These are phyloP conservation scores for Mycena amicta DNA, from an alignment of 768 basidiomycete genomes.

Conservation along the genomic window DNA sequence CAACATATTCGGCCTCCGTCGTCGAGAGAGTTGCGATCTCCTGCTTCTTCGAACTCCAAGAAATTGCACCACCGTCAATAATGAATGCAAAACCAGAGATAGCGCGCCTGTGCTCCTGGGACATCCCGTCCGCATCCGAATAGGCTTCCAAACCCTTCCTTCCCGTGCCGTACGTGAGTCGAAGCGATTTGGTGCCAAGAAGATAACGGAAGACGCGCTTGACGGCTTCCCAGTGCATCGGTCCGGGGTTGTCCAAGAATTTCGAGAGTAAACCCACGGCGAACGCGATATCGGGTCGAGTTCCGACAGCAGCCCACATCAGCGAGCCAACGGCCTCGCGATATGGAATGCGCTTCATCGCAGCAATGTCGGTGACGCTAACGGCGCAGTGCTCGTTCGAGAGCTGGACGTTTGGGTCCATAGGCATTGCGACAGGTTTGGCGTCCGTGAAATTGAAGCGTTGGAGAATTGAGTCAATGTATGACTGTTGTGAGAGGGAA, in stretches of 20 bases:
- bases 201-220: conserved; percentile 24
- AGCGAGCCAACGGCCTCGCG: conserved; percentile 14
- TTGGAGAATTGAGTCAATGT: conserved; percentile 21
- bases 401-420: conserved; percentile 7
- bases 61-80: conserved; percentile 29
- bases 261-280: conserved; percentile 16
- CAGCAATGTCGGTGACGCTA: neutral
- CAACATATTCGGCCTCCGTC: conserved; percentile 39
- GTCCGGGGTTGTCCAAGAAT: conserved; percentile 16
- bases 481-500: conserved; percentile 26
- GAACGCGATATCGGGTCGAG: conserved; percentile 20
- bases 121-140: conserved; percentile 15
- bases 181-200: conserved; percentile 8
- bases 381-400: neutral
- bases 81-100: conserved; percentile 35
- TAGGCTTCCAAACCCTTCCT: conserved; percentile 5
- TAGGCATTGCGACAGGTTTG: conserved; percentile 25
- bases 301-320: conserved; percentile 17
- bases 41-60: conserved; percentile 38
- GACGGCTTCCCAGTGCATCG: conserved; percentile 16
- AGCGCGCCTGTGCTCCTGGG: conserved; percentile 26
- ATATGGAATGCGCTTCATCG: conserved; percentile 3
- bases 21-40: conserved; percentile 34
- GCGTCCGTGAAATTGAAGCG: conserved; percentile 18
- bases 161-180: neutral